phyloP scores from a whole-genome alignment of 2,329 filamentous ascomycete genomes.

The Nemania sp. region DNA sequence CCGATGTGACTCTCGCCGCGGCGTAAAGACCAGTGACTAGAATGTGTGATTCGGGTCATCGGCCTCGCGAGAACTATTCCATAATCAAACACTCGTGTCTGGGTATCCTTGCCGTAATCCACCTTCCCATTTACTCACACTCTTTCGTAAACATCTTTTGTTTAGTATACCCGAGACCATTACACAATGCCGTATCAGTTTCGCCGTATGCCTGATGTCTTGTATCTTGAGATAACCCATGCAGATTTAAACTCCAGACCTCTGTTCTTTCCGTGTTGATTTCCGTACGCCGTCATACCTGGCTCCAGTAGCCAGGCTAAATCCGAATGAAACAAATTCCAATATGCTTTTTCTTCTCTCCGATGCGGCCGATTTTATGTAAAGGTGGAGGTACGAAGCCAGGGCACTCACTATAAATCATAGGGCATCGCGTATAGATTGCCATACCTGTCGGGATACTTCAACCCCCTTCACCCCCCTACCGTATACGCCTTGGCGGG shows the following conservation, averaged over 20 bases:
- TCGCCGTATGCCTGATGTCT: slow-evolving; percentile 45
- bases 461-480: slow-evolving; percentile 13
- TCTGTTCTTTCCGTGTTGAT: slow-evolving; percentile 39
- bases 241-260: slow-evolving; percentile 40
- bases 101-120: slow-evolving; percentile 50
- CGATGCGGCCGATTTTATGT: slow-evolving; percentile 42
- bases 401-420: slow-evolving; percentile 33
- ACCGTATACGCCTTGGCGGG: slow-evolving; percentile 14
- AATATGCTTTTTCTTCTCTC: slow-evolving; percentile 49
- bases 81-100: slow-evolving; percentile 45
- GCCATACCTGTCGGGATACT: slow-evolving; percentile 29
- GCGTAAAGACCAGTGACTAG: slow-evolving; percentile 34
- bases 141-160: slow-evolving; percentile 43
- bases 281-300: slow-evolving; percentile 46
- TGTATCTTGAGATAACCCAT: slow-evolving; percentile 37
- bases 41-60: slow-evolving; percentile 35
- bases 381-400: slow-evolving; percentile 38
- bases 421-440: slow-evolving; percentile 34
- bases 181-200: slow-evolving; percentile 41
- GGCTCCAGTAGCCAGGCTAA: slow-evolving; percentile 34
- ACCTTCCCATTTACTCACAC: slow-evolving; percentile 38
- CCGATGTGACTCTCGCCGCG: slow-evolving; percentile 42
- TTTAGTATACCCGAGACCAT: slow-evolving; percentile 49
- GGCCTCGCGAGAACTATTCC: slow-evolving; percentile 42
- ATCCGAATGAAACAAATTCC: slow-evolving; percentile 41